Evolutionary conservation across 106 monocot genomes (phyloP).

Genomic region (Triglochin maritima): DNA sequence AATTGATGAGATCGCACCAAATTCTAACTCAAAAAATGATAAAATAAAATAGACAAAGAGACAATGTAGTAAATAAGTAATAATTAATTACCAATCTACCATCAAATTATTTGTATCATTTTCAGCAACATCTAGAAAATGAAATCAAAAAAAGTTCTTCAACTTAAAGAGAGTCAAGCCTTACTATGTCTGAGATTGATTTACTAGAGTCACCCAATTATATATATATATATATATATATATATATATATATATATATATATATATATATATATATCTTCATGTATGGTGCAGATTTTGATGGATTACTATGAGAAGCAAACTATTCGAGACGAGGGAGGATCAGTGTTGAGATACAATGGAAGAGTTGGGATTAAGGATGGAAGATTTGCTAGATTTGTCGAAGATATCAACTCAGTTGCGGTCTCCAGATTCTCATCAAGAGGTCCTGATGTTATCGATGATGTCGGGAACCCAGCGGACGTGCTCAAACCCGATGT

Average conservation of each 20-base stretch:
- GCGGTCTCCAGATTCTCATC: slow-evolving; percentile 53
- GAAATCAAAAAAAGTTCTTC: background rate
- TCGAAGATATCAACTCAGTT: slow-evolving; percentile 12
- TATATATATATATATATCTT: too few relatives aligned
- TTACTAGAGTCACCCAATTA: background rate
- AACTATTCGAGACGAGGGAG: slow-evolving; percentile 19
- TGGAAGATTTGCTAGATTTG: slow-evolving; percentile 44
- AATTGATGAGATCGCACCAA: too few relatives aligned
- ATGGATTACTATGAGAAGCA: slow-evolving; percentile 49
- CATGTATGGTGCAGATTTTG: slow-evolving; percentile 23
- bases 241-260: too few relatives aligned
- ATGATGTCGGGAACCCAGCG: slow-evolving; percentile 21
- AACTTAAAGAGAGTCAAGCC: background rate
- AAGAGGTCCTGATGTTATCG: slow-evolving; percentile 52
- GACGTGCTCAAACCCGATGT: slow-evolving; percentile 79
- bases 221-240: background rate
- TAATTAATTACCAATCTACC: too few relatives aligned
- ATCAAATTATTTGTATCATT: too few relatives aligned
- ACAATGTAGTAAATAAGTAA: too few relatives aligned
- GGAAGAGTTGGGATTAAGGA: slow-evolving; percentile 50
- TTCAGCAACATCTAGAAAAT: too few relatives aligned
- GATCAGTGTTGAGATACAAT: slow-evolving; percentile 10
- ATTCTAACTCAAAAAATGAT: too few relatives aligned
- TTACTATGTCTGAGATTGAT: background rate
- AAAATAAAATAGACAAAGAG: too few relatives aligned